Evolutionary conservation across 371 early-diverging fungal genomes (phyloP), one percentile per base, ranked within the genome.

Genomic region (Rhizopus sp.): DNA sequence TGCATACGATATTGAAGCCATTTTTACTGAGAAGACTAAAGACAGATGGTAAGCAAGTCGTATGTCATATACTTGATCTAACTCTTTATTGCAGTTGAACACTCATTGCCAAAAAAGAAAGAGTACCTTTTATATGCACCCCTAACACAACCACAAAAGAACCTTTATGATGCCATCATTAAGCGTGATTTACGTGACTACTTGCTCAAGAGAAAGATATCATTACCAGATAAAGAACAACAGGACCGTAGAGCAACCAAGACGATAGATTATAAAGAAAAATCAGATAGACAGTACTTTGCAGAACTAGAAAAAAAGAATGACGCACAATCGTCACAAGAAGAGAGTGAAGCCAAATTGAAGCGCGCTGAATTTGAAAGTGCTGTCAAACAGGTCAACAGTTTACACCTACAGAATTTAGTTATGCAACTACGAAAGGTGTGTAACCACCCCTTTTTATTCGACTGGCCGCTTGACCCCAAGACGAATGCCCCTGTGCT

Each of bases 341-440:
- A 62, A 15, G 10, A 32, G 2, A 30, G 1, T 1, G 46, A 57
- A 49, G 42, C 29, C 2, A 8, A 35, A 17, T 6, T 38, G 0
- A 62, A 51, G 32, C 45, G 45, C 13, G 61, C 31, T 7, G 59
- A 59, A 13, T 9, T 47, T 23, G 42, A 31, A 0, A 39, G 60
- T 4, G 69, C 66, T 29, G 55, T 67, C 12, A 83, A 81, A 46
- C 71, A 81, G 31, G 78, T 85, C 37, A 72, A 83, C 57, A 66
- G 76, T 29, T 64, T 85, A 60, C 78, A 84, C 56, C 64, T 97
- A 31, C 85, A 93, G 59, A 92, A 91, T 66, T 70, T 87, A 33
- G 83, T 92, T n/a, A 94, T 95, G 94, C 95, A 96, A 70, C 81
- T 96, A 16, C 89, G 96, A 63, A 97, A 97, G 66, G 90, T 90